Evolutionary conservation across 768 basidiomycete species (phyloP).

Genomic region (Daedaleopsis sinensis): DNA sequence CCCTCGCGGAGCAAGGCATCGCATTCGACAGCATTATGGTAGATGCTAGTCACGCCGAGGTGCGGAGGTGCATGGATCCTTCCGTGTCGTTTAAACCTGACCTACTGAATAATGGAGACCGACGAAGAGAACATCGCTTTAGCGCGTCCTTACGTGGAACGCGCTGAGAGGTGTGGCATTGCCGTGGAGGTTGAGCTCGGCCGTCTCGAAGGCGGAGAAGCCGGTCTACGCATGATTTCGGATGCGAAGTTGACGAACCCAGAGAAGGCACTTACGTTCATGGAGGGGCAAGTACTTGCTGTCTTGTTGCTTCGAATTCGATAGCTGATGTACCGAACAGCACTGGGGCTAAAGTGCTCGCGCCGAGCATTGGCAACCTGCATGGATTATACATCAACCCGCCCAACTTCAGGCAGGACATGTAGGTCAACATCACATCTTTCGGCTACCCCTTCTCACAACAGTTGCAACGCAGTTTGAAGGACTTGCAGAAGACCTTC

Average conservation of each 20-base stretch:
- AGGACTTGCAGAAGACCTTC: constrained; percentile 40
- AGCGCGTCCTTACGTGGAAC: constrained; percentile 47
- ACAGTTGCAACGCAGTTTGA: constrained; percentile 33
- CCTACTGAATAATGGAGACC: constrained; percentile 31
- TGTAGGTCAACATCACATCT: constrained; percentile 31
- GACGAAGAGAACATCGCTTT: constrained; percentile 51
- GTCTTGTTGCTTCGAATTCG: neutral
- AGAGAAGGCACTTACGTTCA: constrained; percentile 44
- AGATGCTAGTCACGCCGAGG: constrained; percentile 52
- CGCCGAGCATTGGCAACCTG: constrained; percentile 51
- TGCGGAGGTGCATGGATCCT: constrained; percentile 3
- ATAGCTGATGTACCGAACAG: constrained; percentile 24
- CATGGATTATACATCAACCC: constrained; percentile 49
- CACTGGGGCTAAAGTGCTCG: constrained; percentile 47
- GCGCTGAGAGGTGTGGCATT: constrained; percentile 42
- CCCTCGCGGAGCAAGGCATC: constrained; percentile 48
- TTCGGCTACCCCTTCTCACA: neutral
- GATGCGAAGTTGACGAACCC: constrained; percentile 51
- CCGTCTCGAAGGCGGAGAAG: constrained; percentile 51
- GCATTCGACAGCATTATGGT: constrained; percentile 55
- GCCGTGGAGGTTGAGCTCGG: constrained; percentile 52
- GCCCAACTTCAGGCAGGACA: constrained; percentile 48
- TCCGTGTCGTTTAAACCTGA: neutral
- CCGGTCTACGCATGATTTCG: constrained; percentile 49
- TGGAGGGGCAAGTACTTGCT: constrained; percentile 35